Evolutionary conservation across 2,329 filamentous ascomycete genomes (phyloP), one percentile per base, ranked within the genome.

Genomic region (Paracorniculantispora psalliotae): DNA sequence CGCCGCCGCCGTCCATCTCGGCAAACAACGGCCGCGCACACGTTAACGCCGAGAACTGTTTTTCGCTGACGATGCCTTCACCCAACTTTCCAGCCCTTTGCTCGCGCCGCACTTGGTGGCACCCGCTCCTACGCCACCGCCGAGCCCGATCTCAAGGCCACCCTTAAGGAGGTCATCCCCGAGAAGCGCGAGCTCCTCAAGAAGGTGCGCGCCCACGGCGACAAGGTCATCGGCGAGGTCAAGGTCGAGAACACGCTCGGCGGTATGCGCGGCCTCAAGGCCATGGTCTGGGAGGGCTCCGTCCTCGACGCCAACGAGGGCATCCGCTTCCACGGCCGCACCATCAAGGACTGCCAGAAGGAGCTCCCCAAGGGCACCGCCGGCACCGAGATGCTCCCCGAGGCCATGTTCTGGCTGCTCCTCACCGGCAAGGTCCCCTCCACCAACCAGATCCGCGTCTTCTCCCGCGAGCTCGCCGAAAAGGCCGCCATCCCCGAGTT

Each of bases 331-430:
- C 94, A 97, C 74, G 94, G 94, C 72, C 89, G 89, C 69, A 97
- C 92, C 64, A 99, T 99, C 81, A 96, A 96, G 78, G 93, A 99
- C 72, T 99, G 94, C 80, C 94, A 97, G 73, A 85, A 87, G 66
- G 88, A 92, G 74, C 86, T 97, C 17, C 92, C 94, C 72, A 97
- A 97, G 81, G 94, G 93, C 66, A 91, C 84, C 61, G 85, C 89
- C 2, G 91, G 93, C 68, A 96, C 91, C 6, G 93, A 97, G 78
- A 99, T 97, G 94, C 84, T 97, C 13, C 94, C 94, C 50, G 94
- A 99, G 77, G 87, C 93, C 75, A 99, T 99, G 94, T 99, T 99
- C 83, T 99, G 94, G 94, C 86, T 97, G 44, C 86, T 99, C 53
- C 81, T 99, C 67, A 99, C 94, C 10, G 94, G 94, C 61, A 83